Base-by-base conservation (phyloP, 2,329 filamentous ascomycete genomes). In the Xylaria sp. region DNA sequence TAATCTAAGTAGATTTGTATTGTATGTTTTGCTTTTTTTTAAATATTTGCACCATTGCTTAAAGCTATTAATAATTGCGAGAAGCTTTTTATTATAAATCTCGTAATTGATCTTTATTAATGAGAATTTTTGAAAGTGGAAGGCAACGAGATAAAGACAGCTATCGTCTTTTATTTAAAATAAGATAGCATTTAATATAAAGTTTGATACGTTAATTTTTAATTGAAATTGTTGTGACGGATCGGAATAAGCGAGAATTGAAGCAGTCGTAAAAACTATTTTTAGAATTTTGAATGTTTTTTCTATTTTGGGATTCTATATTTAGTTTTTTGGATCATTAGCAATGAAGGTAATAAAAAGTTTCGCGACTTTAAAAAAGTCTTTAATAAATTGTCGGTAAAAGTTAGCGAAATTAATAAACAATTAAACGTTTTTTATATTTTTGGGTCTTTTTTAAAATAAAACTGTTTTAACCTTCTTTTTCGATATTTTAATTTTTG, bases 61-160 rank as follows among this genome's bases (percentile, higher is more conserved):
- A n/a, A 66, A 59, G 1, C 37, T n/a, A 16, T 46, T n/a, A 13
- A 74, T 49, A 24, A 74, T 69, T 2, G 69, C 68, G 3, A 74
- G 41, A 0, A 75, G 59, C 60, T 73, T 69, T 48, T 73, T 71
- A 44, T 74, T 55, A 45, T 73, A 61, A 7, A 71, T 71, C 13
- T 69, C 39, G 52, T 73, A 73, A 52, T 72, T 73, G 13, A 48
- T 39, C 39, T 63, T 52, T 0, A 48, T 37, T 44, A 34, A 38
- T 1, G 17, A 39, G 6, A 63, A 29, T 19, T 60, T 64, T 48
- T 47, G 49, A 2, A 46, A 64, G 21, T 56, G 49, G 48, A 56
- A 66, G 1, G 51, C 55, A n/a, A 64, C 26, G 2, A 50, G 56
- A 16, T 47, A 22, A 16, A 55, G 34, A 9, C 48, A 47, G 3